Evolutionary conservation across 257 asterid species (phyloP).

Genomic region (Primulina tabacum): DNA sequence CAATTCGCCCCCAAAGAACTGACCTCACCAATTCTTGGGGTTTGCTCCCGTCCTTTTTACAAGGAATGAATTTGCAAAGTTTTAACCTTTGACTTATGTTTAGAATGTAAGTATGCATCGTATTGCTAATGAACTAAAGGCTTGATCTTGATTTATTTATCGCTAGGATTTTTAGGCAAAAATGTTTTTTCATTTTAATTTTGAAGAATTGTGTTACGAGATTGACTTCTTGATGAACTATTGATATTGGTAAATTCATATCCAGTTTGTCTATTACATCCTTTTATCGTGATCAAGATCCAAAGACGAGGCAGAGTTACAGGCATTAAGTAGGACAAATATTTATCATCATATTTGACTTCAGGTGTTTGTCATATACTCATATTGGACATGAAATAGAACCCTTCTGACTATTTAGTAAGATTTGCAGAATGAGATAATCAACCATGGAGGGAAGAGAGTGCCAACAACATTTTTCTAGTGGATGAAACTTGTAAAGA

Average conservation of each 20-base stretch:
- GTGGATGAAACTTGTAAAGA: too few relatives aligned
- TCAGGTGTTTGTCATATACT: neutral
- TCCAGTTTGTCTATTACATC: neutral
- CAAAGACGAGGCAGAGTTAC: neutral
- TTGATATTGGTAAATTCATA: neutral
- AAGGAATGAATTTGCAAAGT: constrained; percentile 6
- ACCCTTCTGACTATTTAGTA: neutral
- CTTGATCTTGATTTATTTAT: neutral
- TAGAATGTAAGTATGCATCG: neutral
- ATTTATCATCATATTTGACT: neutral
- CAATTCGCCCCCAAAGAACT: neutral
- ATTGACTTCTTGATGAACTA: neutral
- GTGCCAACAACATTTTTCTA: neutral
- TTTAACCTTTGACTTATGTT: neutral
- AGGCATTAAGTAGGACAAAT: neutral
- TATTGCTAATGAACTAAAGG: too few relatives aligned
- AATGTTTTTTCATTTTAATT: neutral
- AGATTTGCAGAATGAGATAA: too few relatives aligned
- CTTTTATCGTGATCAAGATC: neutral
- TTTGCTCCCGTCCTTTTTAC: neutral
- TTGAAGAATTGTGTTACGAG: neutral
- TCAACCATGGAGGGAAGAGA: neutral
- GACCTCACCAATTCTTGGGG: constrained; percentile 14
- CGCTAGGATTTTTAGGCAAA: neutral
- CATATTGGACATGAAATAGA: neutral